phyloP scores from a whole-genome alignment of 768 basidiomycete genomes.

The Termitomyces sp. region DNA sequence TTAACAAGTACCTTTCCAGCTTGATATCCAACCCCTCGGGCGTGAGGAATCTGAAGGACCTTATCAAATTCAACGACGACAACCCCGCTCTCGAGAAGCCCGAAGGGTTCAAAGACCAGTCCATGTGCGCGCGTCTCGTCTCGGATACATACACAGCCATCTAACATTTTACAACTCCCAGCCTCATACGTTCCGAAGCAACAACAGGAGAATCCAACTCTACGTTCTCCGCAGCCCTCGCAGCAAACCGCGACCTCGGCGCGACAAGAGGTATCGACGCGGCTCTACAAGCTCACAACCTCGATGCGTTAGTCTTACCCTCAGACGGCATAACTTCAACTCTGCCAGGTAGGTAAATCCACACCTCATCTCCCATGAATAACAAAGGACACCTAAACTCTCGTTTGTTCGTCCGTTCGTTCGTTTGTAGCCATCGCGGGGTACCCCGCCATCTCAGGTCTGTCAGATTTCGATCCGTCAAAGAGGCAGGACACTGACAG shows the following conservation, averaged over 20 bases:
- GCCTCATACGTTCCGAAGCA: conserved; percentile 31
- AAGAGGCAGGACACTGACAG: background rate
- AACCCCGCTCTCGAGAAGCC: conserved; percentile 47
- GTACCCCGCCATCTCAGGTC: conserved; percentile 61
- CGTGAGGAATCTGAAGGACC: conserved; percentile 46
- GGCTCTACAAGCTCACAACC: conserved; percentile 34
- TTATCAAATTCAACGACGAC: conserved; percentile 52
- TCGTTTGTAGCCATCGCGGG: conserved; percentile 54
- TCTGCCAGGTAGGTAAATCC: conserved; percentile 28
- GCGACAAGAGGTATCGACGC: conserved; percentile 50
- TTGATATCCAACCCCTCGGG: conserved; percentile 50
- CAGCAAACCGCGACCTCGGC: conserved; percentile 40
- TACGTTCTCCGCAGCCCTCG: conserved; percentile 36
- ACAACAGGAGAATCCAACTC: conserved; percentile 38
- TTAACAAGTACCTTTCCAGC: conserved; percentile 41
- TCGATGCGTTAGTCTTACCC: conserved; percentile 52
- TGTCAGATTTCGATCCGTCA: conserved; percentile 2
- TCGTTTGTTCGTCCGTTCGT: no score
- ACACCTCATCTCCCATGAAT: no score
- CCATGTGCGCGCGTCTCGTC: conserved; percentile 27
- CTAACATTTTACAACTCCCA: conserved; percentile 9
- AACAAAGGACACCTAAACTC: no score
- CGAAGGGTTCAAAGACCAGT: conserved; percentile 31
- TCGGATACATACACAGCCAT: background rate
- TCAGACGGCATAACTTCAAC: conserved; percentile 29